These are phyloP conservation scores for Magnolia kwangsiensis DNA, from an alignment of 164 flowering plant genomes.

Conservation along the genomic window DNA sequence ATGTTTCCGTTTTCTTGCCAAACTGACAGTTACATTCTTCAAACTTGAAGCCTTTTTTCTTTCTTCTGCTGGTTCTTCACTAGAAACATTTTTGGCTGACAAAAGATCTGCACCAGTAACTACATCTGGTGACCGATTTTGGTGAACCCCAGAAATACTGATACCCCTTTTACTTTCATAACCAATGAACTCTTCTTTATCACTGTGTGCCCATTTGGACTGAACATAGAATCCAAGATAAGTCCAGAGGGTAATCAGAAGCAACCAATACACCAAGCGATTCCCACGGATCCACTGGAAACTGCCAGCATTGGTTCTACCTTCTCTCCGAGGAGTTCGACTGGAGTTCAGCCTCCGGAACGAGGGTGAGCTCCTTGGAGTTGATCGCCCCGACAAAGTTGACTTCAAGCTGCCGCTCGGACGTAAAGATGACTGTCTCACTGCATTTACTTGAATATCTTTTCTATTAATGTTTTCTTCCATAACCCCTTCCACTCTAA, in stretches of 20 bases:
- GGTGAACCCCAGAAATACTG: conserved; percentile 14
- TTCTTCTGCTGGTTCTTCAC: conserved; percentile 14
- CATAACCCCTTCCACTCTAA: conserved; percentile 30
- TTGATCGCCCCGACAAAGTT: conserved; percentile 67
- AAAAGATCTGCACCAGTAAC: conserved; percentile 21
- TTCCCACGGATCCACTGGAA: conserved; percentile 65
- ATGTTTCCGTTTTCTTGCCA: conserved; percentile 33
- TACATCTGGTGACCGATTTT: conserved; percentile 26
- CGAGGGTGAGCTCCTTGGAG: conserved; percentile 70
- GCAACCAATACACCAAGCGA: conserved; percentile 72
- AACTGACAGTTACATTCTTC: conserved; percentile 26
- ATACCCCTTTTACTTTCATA: conserved; percentile 38
- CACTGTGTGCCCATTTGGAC: conserved; percentile 90
- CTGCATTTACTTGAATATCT: conserved; percentile 36
- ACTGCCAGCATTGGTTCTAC: conserved; percentile 29
- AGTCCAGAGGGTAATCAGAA: conserved; percentile 89
- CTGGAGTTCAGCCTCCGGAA: conserved; percentile 55
- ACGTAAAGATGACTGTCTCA: conserved; percentile 45
- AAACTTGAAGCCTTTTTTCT: conserved; percentile 14
- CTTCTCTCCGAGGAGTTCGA: conserved; percentile 75
- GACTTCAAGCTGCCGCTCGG: conserved; percentile 54
- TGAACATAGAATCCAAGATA: conserved; percentile 90
- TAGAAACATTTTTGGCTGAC: conserved; percentile 21
- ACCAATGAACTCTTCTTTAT: conserved; percentile 46
- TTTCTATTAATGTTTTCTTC: conserved; percentile 38